Evolutionary conservation across 2,329 filamentous ascomycete species (phyloP), one percentile per base, ranked within the genome.

Genomic region (Colletotrichum orchidophilum): DNA sequence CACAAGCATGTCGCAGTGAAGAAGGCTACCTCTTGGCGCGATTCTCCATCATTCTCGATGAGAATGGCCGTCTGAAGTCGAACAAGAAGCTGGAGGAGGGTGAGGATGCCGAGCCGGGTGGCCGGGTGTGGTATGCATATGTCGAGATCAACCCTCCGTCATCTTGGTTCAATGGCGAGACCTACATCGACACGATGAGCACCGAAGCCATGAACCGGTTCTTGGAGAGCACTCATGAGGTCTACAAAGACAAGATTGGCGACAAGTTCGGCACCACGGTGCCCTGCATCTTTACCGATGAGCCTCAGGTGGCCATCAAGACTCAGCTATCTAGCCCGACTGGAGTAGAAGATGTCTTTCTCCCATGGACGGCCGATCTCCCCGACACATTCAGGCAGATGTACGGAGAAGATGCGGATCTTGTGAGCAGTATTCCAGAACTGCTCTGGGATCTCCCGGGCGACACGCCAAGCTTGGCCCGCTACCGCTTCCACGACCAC

Each of bases 241-340:
- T 72, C 8, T 80, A 79, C 63, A 79, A 79, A 66, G 60, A 70
- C 8, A 75, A 74, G 46, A 63, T 79, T 8, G 76, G 76, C 24
- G 75, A 78, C 52, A 76, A 74, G 21, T 80, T 80, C 53, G 78
- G 78, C 0, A 73, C 72, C 1, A 73, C 70, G 2, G 74, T 80
- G 5, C 78, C 78, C 2, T 78, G 77, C 53, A 80, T 79, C 18
- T 80, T 79, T 26, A 80, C 77, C 4, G 79, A 80, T 57, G 78
- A 80, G 46, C 78, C 79, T 1, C 78, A 79, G 64, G 79, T 80
- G 26, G 75, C 78, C 4, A 76, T 73, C 4, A 80, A 80, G 66
- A 78, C 74, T 8, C 75, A 75, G 24, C 72, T 80, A 1, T 73
- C 73, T 11, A 74, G 74, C 53, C 76, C 78, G 0, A 66, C 59